Percentiles rank a stretch among this genome's conserved stretches.
Conservation (phyloP, 768 basidiomycete genomes). For the Guyanaporus albipodus region DNA sequence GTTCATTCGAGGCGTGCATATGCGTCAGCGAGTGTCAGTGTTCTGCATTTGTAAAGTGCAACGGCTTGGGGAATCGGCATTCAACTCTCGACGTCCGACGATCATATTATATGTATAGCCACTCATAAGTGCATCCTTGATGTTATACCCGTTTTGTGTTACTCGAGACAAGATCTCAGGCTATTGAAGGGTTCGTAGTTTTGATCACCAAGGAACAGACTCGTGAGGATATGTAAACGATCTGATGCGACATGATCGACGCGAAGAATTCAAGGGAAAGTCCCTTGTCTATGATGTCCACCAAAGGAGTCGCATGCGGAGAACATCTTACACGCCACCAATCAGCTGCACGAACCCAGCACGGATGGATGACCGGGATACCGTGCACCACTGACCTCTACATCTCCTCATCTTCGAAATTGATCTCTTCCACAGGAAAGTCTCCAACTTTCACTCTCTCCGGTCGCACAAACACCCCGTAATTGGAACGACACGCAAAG, state of each 20-base stretch:
- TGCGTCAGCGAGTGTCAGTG: not conserved
- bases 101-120: not conserved
- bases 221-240: not conserved
- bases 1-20: not conserved
- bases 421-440: constrained; percentile 79
- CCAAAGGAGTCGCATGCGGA: no score
- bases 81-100: not conserved
- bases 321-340: not conserved
- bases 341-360: not conserved
- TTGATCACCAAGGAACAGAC: no score
- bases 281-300: no score
- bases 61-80: not conserved
- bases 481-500: constrained; percentile 71
- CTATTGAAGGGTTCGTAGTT: not conserved
- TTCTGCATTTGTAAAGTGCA: not conserved
- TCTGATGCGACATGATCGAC: not conserved
- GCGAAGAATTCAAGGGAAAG: no score
- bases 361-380: not conserved
- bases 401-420: constrained; percentile 76
- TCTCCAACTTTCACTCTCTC: constrained; percentile 82
- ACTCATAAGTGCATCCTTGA: no score
- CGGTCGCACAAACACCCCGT: constrained; percentile 84
- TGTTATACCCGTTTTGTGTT: not conserved
- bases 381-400: constrained; percentile 24
- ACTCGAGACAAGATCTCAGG: not conserved